Evolutionary conservation across 2,329 filamentous ascomycete genomes (phyloP), one percentile per base, ranked within the genome.

Genomic region (Hyphodiscus sp.): DNA sequence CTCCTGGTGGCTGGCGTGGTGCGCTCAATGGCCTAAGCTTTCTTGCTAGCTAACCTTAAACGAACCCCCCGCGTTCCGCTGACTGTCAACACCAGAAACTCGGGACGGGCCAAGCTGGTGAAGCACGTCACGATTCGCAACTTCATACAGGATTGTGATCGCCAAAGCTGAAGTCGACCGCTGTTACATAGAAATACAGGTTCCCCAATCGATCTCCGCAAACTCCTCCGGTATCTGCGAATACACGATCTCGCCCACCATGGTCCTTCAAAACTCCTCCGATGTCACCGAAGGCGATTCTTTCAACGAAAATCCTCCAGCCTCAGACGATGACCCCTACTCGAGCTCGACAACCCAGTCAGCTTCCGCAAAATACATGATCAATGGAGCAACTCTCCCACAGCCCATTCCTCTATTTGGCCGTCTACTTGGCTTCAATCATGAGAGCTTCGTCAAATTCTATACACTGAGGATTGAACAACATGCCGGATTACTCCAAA

Each of bases 311-410:
- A 49, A 44, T 18, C 51, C 57, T 43, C 65, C 65, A 29, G 41
- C 58, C 9, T 63, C 63, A 38, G 64, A 66, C 49, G 26, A 44
- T 47, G 65, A 68, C 49, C 58, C 64, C 9, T 67, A 67, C 47
- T 38, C 33, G 33, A 38, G 33, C 33, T 38, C 33, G 48, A 51
- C 30, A 29, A 30, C 29, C 2, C 29, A 19, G 47, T 18, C 43
- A 44, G n/a, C 13, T 13, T 16, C 42, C 16, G 11, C 18, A 44
- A 44, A 46, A 4, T 56, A 49, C 45, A 26, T 19, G 20, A 43
- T 52, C 30, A 26, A 65, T 47, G 18, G 16, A 6, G 48, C 47
- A 15, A 57, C 51, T n/a, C 45, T 66, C n/a, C 61, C 64, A 15
- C 56, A 51, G 38, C 62, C 64, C 41, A 43, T 65, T 1, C 62